phyloP scores from a whole-genome alignment of 106 monocot genomes.

The Narthecium ossifragum region DNA sequence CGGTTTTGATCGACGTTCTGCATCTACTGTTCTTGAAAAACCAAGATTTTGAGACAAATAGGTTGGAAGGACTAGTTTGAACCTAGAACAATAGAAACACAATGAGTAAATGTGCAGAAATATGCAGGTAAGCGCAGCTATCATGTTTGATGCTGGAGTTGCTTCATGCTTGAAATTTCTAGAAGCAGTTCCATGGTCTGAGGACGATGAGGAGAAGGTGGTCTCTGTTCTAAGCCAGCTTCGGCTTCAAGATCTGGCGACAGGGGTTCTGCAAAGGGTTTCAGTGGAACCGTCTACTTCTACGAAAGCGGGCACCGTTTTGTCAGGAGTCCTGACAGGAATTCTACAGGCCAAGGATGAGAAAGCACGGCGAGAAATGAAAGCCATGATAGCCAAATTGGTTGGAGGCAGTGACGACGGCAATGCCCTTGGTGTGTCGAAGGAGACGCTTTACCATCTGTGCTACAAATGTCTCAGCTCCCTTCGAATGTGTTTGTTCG shows the following conservation, averaged over 20 bases:
- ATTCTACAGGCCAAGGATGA: constrained; percentile 53
- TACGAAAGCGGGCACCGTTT: constrained; percentile 18
- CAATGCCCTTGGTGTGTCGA: constrained; percentile 13
- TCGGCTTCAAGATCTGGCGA: constrained; percentile 7
- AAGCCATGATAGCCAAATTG: constrained; percentile 28
- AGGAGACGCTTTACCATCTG: constrained; percentile 29
- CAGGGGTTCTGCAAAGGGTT: constrained; percentile 36
- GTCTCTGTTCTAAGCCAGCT: constrained; percentile 25
- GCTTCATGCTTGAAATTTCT: constrained; percentile 44
- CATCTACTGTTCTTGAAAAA: too few relatives aligned
- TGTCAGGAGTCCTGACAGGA: constrained; percentile 22
- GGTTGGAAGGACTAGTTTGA: background rate
- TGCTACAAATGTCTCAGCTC: constrained; percentile 29
- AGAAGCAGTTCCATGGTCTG: constrained; percentile 58
- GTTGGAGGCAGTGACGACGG: constrained; percentile 23
- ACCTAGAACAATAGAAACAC: background rate
- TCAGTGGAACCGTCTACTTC: constrained; percentile 27
- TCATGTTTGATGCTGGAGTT: constrained; percentile 46
- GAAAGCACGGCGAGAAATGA: constrained; percentile 54
- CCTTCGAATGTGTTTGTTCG: constrained; percentile 19
- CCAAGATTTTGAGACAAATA: background rate
- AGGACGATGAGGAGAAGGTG: constrained; percentile 45
- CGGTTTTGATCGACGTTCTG: too few relatives aligned
- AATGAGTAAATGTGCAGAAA: background rate
- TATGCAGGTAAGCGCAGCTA: constrained; percentile 47